A percentile compares a stretch with the other conserved stretches of the same genome.
phyloP scores from a whole-genome alignment of 768 basidiomycete species.

The Boletus fagicola region DNA sequence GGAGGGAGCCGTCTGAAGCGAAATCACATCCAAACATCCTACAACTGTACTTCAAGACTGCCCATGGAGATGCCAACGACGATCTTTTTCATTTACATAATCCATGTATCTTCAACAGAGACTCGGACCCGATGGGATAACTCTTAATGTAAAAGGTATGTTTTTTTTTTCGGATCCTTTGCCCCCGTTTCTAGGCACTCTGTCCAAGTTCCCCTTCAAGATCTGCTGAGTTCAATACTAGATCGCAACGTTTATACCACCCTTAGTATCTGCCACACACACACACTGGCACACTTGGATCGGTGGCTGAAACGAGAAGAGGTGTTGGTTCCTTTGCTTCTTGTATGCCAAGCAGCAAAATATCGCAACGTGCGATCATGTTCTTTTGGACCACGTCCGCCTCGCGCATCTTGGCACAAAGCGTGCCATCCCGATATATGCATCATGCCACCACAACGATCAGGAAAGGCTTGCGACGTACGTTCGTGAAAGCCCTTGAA shows the following conservation, averaged over 20 bases:
- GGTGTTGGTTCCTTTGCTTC: background rate
- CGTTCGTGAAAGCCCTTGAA: background rate
- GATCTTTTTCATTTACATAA: background rate
- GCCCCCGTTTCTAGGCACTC: background rate
- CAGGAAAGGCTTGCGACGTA: background rate
- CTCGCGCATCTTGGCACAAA: too few relatives aligned
- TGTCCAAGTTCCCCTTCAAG: background rate
- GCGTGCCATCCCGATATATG: background rate
- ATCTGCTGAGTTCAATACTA: background rate
- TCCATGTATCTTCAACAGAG: background rate
- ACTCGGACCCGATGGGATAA: background rate
- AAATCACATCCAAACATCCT: background rate
- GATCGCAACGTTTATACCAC: background rate
- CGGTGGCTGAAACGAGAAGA: background rate
- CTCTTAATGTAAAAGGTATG: background rate
- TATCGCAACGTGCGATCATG: too few relatives aligned
- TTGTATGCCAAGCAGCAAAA: background rate
- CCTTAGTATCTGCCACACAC: background rate
- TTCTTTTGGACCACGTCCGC: background rate
- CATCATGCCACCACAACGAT: background rate
- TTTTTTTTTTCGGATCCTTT: background rate
- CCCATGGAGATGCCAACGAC: background rate
- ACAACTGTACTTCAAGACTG: too few relatives aligned
- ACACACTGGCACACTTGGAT: background rate
- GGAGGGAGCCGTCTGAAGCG: background rate